These are phyloP conservation scores for Kitagawia praeruptora DNA, from an alignment of 129 eudicot genomes.

Conservation along the genomic window DNA sequence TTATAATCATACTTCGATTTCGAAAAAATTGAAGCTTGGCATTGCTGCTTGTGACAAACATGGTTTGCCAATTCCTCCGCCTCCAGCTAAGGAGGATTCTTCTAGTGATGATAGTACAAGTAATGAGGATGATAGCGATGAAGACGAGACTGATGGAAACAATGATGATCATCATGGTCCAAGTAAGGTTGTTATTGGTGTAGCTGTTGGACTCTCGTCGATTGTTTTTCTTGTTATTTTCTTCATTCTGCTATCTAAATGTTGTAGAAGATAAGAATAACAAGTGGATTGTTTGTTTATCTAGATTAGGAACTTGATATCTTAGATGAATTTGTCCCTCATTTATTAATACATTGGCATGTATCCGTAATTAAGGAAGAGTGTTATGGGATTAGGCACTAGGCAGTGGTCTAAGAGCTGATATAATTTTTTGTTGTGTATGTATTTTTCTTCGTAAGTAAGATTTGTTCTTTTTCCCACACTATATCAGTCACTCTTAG, in stretches of 20 bases:
- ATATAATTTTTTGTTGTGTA: not conserved
- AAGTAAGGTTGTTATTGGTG: constrained; percentile 89
- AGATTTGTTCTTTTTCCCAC: not conserved
- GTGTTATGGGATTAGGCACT: not conserved
- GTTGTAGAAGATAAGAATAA: constrained; percentile 20
- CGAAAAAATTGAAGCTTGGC: constrained; percentile 61
- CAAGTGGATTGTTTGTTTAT: not conserved
- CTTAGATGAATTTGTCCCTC: not conserved
- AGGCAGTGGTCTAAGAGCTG: not conserved
- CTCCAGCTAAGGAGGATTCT: constrained; percentile 37
- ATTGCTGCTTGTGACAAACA: constrained; percentile 84
- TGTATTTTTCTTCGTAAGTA: constrained; percentile 1
- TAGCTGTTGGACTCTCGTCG: constrained; percentile 85
- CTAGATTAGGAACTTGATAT: constrained; percentile 4
- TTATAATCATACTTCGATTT: constrained; percentile 50
- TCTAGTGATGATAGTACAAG: constrained; percentile 3
- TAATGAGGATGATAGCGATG: constrained; percentile 22
- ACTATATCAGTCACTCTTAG: not conserved
- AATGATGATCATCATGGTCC: constrained; percentile 54
- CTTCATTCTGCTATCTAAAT: constrained; percentile 57
- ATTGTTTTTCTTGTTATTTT: constrained; percentile 71
- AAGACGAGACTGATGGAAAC: constrained; percentile 23
- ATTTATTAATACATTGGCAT: not conserved
- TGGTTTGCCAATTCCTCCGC: constrained; percentile 75
- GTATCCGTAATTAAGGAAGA: not conserved